Conservation (phyloP, 306 rosid species). For the Cucurbita ficifolia region DNA sequence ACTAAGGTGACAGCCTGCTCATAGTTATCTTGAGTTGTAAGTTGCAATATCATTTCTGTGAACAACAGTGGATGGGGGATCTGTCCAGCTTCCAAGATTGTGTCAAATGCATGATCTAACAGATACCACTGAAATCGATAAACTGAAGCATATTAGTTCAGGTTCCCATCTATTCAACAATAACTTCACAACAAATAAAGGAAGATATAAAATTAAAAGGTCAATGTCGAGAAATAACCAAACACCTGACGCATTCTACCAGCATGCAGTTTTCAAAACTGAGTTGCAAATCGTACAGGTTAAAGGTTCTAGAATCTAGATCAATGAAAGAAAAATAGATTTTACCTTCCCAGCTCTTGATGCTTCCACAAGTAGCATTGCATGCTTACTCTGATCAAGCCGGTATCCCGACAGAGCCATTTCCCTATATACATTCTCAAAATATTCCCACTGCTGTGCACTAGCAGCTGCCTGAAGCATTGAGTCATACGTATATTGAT, state of each 20-base stretch:
- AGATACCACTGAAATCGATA: slow-evolving; percentile 45
- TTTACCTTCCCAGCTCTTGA: slow-evolving; percentile 84
- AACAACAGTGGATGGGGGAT: slow-evolving; percentile 44
- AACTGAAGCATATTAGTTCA: neutral
- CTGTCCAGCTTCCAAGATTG: slow-evolving; percentile 62
- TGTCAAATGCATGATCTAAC: slow-evolving; percentile 79
- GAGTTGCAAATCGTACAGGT: neutral
- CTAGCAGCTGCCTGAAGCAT: slow-evolving; percentile 71
- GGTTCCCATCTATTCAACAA: neutral
- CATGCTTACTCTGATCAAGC: slow-evolving; percentile 53
- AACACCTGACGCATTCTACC: neutral
- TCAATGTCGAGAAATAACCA: neutral
- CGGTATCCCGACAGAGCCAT: slow-evolving; percentile 59
- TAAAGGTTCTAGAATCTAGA: neutral
- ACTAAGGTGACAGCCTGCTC: slow-evolving; percentile 49
- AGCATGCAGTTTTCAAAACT: neutral
- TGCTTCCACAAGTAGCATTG: slow-evolving; percentile 46
- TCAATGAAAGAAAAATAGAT: neutral
- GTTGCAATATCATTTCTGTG: slow-evolving; percentile 58
- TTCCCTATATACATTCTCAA: slow-evolving; percentile 76
- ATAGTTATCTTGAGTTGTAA: slow-evolving; percentile 31
- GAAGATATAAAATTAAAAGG: neutral
- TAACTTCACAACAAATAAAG: neutral
- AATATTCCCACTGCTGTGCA: slow-evolving; percentile 91
- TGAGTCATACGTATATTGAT: slow-evolving; percentile 47